Conservation (phyloP, 495 filamentous ascomycete species). For the Venustampulla echinocandica region DNA sequence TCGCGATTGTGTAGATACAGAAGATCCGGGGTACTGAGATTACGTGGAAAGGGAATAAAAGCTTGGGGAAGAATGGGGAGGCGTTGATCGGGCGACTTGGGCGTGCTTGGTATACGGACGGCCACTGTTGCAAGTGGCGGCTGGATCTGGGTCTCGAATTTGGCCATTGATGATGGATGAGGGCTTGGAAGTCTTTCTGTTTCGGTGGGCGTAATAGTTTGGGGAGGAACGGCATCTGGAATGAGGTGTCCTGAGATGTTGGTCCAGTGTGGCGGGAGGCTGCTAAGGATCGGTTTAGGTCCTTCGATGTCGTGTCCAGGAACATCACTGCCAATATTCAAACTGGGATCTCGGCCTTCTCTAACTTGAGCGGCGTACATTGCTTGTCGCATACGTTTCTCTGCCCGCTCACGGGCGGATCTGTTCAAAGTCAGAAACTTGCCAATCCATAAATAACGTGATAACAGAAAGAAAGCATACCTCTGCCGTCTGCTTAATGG, state of each 20-base stretch:
- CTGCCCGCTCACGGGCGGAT: slow-evolving; percentile 3
- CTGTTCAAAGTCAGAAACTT: not conserved
- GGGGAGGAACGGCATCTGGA: not conserved
- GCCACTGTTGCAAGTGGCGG: slow-evolving; percentile 2
- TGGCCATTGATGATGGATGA: not conserved
- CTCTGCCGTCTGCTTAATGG: slow-evolving; percentile 82
- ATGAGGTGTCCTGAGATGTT: not conserved
- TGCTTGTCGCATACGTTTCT: not conserved
- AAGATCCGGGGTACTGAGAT: slow-evolving; percentile 60
- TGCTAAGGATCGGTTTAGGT: not conserved
- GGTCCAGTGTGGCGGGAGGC: not conserved
- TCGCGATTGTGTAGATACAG: slow-evolving; percentile 64
- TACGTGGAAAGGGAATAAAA: slow-evolving; percentile 58
- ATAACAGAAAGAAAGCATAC: slow-evolving; percentile 36
- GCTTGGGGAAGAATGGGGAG: slow-evolving; percentile 44
- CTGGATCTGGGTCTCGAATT: not conserved
- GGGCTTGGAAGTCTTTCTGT: not conserved
- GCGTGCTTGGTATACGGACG: slow-evolving; percentile 9
- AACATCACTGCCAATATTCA: not conserved
- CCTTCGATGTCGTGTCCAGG: not conserved
- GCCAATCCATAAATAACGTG: not conserved
- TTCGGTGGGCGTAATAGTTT: not conserved
- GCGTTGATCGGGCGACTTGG: slow-evolving; percentile 15
- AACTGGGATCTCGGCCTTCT: not conserved
- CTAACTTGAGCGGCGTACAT: not conserved